Evolutionary conservation across 2,329 filamentous ascomycete species (phyloP), one percentile per base, ranked within the genome.

Genomic region (Fusarium nematophilum): DNA sequence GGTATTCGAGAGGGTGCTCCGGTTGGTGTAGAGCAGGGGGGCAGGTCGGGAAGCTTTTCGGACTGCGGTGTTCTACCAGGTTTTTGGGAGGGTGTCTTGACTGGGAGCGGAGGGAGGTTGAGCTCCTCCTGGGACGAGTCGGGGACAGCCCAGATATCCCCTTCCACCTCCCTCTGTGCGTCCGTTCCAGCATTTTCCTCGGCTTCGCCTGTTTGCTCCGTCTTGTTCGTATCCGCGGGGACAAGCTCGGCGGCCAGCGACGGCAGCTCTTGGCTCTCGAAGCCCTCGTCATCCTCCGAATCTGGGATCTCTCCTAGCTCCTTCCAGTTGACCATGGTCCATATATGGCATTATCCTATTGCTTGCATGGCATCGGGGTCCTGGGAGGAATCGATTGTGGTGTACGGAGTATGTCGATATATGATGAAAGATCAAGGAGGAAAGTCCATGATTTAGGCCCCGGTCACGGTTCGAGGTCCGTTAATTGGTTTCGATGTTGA

Each of bases 291-390:
- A 53, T 81, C 80, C 65, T 83, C 80, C 58, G 80, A 83, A 70
- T 82, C 80, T 53, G 81, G 80, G 62, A 83, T 75, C 68, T 81
- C 79, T 66, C 80, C 81, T 70, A 79, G 69, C 65, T 80, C 78
- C 75, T 77, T 82, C 80, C 80, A 83, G 62, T 76, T 77, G 52
- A 70, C 72, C 80, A 82, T 82, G 63, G 42, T 72, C 49, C 48
- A 49, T 49, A 31, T 45, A 51, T 58, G 44, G 67, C 70, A 74
- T 75, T 59, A 61, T 74, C 50, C 62, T 59, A 52, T 63, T 15
- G 38, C 53, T 33, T 38, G 31, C 59, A 65, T 53, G 26, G 14
- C 31, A 10, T 59, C 37, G 25, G 14, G 49, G 39, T 37, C 31
- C 8, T 11, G 7, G 31, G 36, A n/a, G 25, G 42, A 9, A 3